Conservation (phyloP, 1,284 basidiomycete species). For the Paramarasmius palmivorus region DNA sequence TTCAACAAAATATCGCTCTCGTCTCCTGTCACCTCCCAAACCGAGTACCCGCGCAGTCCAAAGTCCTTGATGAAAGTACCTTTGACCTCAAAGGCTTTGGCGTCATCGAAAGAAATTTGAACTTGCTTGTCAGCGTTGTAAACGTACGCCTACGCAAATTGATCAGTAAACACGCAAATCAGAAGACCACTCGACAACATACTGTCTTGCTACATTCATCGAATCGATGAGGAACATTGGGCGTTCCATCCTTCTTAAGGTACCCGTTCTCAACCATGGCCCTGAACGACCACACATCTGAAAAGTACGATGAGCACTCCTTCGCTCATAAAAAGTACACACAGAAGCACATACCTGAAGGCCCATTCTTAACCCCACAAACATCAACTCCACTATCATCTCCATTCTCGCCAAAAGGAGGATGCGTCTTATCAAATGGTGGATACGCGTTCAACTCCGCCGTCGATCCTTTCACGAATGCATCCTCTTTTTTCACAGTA, state of each 20-base stretch:
- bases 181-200: conserved; percentile 19
- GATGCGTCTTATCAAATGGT: neutral
- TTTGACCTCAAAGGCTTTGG: conserved; percentile 49
- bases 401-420: conserved; percentile 1
- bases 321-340: neutral
- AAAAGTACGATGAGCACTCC: neutral
- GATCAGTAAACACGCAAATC: neutral
- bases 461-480: neutral
- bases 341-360: conserved; percentile 10
- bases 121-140: conserved; percentile 45
- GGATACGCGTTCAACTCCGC: neutral
- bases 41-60: conserved; percentile 52
- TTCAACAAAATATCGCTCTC: conserved; percentile 48
- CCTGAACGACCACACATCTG: conserved; percentile 45
- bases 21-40: conserved; percentile 63
- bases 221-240: conserved; percentile 40
- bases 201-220: conserved; percentile 61
- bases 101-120: conserved; percentile 57
- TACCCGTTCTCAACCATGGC: conserved; percentile 45
- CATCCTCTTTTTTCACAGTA: neutral
- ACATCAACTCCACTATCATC: neutral
- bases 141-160: conserved; percentile 46
- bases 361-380: neutral
- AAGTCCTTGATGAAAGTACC: conserved; percentile 38
- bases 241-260: conserved; percentile 42